Conservation (phyloP, 257 asterid genomes). For the Nicotiana attenuata region DNA sequence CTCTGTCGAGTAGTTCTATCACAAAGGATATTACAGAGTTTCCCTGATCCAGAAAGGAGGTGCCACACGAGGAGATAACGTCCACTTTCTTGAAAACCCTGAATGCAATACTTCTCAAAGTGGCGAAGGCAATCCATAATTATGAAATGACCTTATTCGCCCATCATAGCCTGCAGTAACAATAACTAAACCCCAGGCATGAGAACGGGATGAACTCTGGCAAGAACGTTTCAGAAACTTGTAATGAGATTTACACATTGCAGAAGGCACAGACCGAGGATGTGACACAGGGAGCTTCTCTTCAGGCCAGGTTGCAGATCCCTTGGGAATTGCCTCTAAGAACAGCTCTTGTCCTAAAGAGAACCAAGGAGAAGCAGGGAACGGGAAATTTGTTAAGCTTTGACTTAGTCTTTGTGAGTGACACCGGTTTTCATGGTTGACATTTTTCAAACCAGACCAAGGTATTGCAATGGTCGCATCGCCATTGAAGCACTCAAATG, state of each 20-base stretch:
- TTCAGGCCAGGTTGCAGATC: constrained; percentile 98
- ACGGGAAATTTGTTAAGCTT: constrained; percentile 27
- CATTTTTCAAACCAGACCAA: constrained; percentile 63
- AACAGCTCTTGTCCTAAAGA: constrained; percentile 53
- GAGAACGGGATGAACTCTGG: constrained; percentile 59
- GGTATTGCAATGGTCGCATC: constrained; percentile 79
- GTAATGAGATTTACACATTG: constrained; percentile 57
- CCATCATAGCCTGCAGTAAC: constrained; percentile 91
- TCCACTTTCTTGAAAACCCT: background rate
- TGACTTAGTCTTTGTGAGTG: constrained; percentile 21
- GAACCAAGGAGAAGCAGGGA: constrained; percentile 37
- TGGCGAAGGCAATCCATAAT: constrained; percentile 71
- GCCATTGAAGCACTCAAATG: constrained; percentile 60
- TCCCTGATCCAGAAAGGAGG: background rate
- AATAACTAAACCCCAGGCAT: constrained; percentile 81
- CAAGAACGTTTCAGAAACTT: constrained; percentile 63
- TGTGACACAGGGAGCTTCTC: constrained; percentile 71
- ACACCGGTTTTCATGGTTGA: constrained; percentile 10
- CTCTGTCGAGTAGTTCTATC: constrained; percentile 1
- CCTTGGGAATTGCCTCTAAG: constrained; percentile 52
- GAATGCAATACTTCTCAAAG: background rate
- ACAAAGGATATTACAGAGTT: background rate
- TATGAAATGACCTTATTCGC: constrained; percentile 75
- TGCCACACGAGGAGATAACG: background rate
- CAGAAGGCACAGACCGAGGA: constrained; percentile 23